A percentile compares a stretch with the other conserved stretches of the same genome.
Evolutionary conservation across 2,329 filamentous ascomycete species (phyloP).

Genomic region (Ophiosphaerella korrae): DNA sequence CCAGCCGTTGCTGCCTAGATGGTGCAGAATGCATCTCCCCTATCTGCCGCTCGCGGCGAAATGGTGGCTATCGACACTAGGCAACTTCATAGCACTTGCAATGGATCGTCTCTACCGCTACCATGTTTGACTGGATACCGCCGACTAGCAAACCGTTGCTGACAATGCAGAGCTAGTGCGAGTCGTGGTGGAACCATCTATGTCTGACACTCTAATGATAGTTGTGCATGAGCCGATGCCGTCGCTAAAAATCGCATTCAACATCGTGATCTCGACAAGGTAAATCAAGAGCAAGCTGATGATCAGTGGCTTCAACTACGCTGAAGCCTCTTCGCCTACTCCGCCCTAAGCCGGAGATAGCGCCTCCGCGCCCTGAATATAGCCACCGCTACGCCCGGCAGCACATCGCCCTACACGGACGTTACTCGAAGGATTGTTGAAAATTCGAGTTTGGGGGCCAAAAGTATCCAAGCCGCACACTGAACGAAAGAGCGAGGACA

Average conservation of each 20-base stretch:
- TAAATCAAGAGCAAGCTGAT: neutral
- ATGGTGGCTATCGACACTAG: conserved; percentile 16
- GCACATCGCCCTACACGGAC: conserved; percentile 16
- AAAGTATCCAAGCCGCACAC: conserved; percentile 24
- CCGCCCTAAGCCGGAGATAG: conserved; percentile 13
- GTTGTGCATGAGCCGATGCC: conserved; percentile 19
- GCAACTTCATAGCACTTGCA: conserved; percentile 12
- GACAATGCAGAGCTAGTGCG: conserved; percentile 28
- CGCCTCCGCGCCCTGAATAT: conserved; percentile 10
- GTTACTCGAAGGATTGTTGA: conserved; percentile 12
- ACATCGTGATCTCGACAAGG: conserved; percentile 3
- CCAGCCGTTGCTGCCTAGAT: conserved; percentile 26
- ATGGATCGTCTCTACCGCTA: neutral
- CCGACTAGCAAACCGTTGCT: conserved; percentile 19
- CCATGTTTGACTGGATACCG: neutral
- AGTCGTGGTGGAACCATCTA: conserved; percentile 21
- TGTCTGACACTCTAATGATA: conserved; percentile 17
- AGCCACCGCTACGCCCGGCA: conserved; percentile 11
- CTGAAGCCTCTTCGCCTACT: neutral
- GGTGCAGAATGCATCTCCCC: conserved; percentile 25
- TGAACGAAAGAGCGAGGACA: conserved; percentile 31
- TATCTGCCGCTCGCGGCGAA: conserved; percentile 15
- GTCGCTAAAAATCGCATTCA: conserved; percentile 10
- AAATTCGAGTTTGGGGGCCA: conserved; percentile 36
- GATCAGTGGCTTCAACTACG: neutral